Conservation (phyloP, 2,329 filamentous ascomycete species). For the Beauveria bassiana region DNA sequence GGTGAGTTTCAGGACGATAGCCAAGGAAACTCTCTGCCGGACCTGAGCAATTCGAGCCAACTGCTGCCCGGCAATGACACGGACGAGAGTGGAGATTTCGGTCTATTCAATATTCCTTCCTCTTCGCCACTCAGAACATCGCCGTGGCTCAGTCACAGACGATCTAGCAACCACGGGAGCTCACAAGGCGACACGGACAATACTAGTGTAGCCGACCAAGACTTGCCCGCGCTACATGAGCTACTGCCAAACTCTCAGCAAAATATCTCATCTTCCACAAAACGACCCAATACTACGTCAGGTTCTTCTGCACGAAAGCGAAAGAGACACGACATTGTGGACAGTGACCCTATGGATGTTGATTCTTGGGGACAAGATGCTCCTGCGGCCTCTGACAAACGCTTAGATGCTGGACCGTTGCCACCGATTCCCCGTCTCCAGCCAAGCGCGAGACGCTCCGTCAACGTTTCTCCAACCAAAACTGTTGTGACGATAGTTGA, state of each 20-base stretch:
- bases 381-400: background rate
- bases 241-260: conserved; percentile 19
- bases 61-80: conserved; percentile 15
- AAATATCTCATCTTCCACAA: conserved; percentile 13
- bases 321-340: conserved; percentile 22
- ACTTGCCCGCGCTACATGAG: conserved; percentile 31
- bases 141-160: conserved; percentile 17
- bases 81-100: conserved; percentile 7
- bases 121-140: conserved; percentile 24
- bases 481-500: conserved; percentile 2
- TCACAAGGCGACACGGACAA: conserved; percentile 28
- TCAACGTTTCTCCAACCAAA: background rate
- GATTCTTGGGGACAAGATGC: no score
- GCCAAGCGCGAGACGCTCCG: background rate
- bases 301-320: conserved; percentile 23
- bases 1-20: conserved; percentile 45
- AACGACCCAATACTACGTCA: conserved; percentile 19
- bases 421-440: conserved; percentile 9
- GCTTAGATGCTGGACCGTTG: background rate
- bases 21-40: conserved; percentile 30
- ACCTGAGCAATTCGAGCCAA: conserved; percentile 30
- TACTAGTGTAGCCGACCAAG: conserved; percentile 30
- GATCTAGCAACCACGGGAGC: conserved; percentile 27
- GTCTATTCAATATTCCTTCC: conserved; percentile 19
- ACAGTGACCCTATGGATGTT: conserved; percentile 25